Base-by-base conservation (phyloP, 768 basidiomycete genomes). In the Psilocybe subaeruginosa region DNA sequence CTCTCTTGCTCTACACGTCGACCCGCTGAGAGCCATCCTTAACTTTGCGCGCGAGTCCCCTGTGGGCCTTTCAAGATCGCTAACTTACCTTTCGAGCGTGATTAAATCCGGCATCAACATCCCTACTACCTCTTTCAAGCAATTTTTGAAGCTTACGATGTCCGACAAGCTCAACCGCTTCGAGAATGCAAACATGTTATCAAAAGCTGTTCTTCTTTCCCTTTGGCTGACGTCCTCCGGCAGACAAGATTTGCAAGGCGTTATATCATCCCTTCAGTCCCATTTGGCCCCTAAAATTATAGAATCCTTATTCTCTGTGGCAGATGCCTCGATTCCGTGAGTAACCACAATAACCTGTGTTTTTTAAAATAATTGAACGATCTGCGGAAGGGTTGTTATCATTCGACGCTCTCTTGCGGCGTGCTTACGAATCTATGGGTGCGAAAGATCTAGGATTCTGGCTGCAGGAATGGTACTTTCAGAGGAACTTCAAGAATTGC, bases 391-490 rank as follows among this genome's bases (percentile, higher is more conserved):
- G 14, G 61, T 81, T 16, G 74, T 68, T 14, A 87, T 91, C 60
- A 80, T 92, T 51, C 82, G 87, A 4, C 76, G 80, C n/a, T 87
- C 86, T 2, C 69, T 92, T 30, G 83, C 82, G 14, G 75, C 80
- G 8, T 90, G 85, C 70, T 76, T 91, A 41, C 71, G 90, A 2
- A 68, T 90, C 27, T 90, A 86, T 65, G 91, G 91, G 6, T 91
- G 87, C 64, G 85, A 88, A 48, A 76, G 87, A 49, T 67, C 70
- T 3, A 77, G 74, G 39, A 73, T 90, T 4, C 55, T 78, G 3
- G 72, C 77, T 9, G 64, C 77, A n/a, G 79, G 76, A 1, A 66
- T 93, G 59, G 71, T 91, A 17, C 61, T 71, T 23, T 72, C 83
- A 23, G 72, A 76, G 8, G 86, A 90, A 55, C 72, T 84, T 2